Evolutionary conservation across 768 basidiomycete species (phyloP).

Genomic region (Agaricus sinodeliciosus): DNA sequence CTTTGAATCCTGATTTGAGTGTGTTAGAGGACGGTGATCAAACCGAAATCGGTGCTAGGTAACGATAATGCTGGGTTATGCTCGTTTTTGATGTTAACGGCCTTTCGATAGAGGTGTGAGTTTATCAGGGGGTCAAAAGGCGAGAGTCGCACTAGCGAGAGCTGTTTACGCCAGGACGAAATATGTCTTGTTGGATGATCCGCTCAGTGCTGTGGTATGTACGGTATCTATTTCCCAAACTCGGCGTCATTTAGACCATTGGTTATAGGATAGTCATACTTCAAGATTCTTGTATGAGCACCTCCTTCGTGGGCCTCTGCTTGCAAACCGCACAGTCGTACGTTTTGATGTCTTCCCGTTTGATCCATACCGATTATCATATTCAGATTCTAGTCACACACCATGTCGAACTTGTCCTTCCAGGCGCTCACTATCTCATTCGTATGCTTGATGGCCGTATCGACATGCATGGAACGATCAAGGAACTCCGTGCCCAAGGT

Average conservation of each 20-base stretch:
- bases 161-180: constrained; percentile 71
- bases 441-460: constrained; percentile 80
- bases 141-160: constrained; percentile 77
- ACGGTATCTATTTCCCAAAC: not conserved
- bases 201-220: constrained; percentile 74
- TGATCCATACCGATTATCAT: not conserved
- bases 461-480: constrained; percentile 64
- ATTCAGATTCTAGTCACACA: constrained; percentile 70
- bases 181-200: constrained; percentile 75
- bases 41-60: constrained; percentile 78
- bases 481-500: constrained; percentile 55
- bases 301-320: constrained; percentile 24
- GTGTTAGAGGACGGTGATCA: constrained; percentile 82
- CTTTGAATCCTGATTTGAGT: constrained; percentile 72
- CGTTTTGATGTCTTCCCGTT: constrained; percentile 4
- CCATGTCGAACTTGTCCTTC: constrained; percentile 77
- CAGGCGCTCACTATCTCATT: constrained; percentile 65
- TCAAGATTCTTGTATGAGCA: constrained; percentile 26
- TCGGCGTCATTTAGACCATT: not conserved
- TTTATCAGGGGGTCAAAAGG: constrained; percentile 80
- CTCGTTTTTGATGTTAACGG: not conserved
- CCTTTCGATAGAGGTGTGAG: constrained; percentile 49
- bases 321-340: constrained; percentile 26
- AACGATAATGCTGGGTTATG: not conserved
- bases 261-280: constrained; percentile 26